Evolutionary conservation across 2,329 filamentous ascomycete genomes (phyloP).

Genomic region (Escovopsis sp.): DNA sequence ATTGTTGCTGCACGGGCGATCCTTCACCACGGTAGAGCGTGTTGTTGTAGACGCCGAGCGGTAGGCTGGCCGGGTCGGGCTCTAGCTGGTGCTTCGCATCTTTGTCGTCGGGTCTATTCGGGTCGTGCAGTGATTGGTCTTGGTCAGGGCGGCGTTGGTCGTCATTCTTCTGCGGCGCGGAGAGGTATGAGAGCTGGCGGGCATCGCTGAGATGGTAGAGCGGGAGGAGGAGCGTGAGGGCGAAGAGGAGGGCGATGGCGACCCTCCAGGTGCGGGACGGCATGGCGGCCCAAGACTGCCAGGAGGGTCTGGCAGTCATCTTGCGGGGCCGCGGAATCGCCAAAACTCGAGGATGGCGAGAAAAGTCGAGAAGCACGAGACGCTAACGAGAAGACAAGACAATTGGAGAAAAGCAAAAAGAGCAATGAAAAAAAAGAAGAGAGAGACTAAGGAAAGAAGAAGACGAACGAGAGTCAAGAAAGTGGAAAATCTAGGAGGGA

Average conservation of each 20-base stretch:
- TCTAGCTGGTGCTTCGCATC: not conserved
- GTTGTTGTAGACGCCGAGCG: conserved; percentile 21
- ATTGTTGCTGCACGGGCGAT: conserved; percentile 18
- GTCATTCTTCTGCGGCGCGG: conserved; percentile 17
- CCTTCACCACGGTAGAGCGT: conserved; percentile 24
- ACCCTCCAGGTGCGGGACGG: conserved; percentile 15
- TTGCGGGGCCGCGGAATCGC: conserved; percentile 1
- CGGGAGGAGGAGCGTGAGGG: conserved; percentile 16
- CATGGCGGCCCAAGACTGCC: conserved; percentile 5
- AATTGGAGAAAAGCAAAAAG: not conserved
- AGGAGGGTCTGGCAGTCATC: conserved; percentile 8
- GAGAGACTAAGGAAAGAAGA: not conserved
- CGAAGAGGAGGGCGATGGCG: conserved; percentile 12
- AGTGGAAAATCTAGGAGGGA: not conserved
- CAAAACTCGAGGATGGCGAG: not conserved
- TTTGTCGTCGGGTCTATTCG: too few species aligned
- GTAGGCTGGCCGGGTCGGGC: too few species aligned
- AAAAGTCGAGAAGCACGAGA: not conserved
- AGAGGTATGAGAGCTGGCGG: conserved; percentile 11
- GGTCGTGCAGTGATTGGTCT: too few species aligned
- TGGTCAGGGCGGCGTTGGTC: conserved; percentile 6
- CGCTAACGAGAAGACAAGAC: not conserved
- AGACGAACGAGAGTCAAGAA: conserved; percentile 2
- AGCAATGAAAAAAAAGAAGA: not conserved
- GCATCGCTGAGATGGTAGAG: conserved; percentile 17